Percentiles rank a stretch among this genome's conserved stretches.
These are phyloP conservation scores for Tolypocladium sp. DNA, from an alignment of 2,329 filamentous ascomycete genomes.

Conservation along the genomic window DNA sequence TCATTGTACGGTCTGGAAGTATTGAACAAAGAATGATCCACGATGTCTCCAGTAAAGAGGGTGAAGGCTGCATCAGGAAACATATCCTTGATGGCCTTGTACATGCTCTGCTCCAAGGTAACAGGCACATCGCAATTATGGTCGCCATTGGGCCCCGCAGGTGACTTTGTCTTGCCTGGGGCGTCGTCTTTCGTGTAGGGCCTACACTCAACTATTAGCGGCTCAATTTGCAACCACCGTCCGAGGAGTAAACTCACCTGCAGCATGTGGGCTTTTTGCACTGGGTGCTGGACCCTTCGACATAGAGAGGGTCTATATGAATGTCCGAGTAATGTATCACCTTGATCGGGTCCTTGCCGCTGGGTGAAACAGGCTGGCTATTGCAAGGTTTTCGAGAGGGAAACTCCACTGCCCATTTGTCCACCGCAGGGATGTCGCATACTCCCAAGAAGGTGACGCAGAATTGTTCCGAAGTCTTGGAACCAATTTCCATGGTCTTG, in stretches of 20 bases:
- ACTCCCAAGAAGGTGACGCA: conserved; percentile 44
- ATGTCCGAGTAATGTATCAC: conserved; percentile 53
- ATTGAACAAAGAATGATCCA: conserved; percentile 43
- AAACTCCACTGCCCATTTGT: conserved; percentile 31
- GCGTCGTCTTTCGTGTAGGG: conserved; percentile 35
- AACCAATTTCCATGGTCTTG: conserved; percentile 35
- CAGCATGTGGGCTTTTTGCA: conserved; percentile 54
- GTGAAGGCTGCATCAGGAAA: conserved; percentile 39
- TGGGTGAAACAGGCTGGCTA: conserved; percentile 27
- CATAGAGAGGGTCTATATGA: conserved; percentile 48
- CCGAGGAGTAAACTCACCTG: conserved; percentile 22
- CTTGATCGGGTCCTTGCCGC: conserved; percentile 36
- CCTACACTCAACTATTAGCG: conserved; percentile 14
- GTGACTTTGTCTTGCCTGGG: conserved; percentile 36
- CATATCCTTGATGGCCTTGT: conserved; percentile 36
- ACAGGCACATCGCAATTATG: conserved; percentile 43
- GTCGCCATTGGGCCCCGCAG: conserved; percentile 43
- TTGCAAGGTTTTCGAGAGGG: conserved; percentile 31
- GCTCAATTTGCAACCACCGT: neutral
- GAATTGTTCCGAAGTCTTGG: conserved; percentile 39
- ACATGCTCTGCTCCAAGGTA: conserved; percentile 44
- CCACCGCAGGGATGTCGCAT: conserved; percentile 37
- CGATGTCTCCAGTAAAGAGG: conserved; percentile 52
- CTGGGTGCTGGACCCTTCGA: conserved; percentile 40
- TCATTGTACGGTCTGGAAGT: conserved; percentile 25